Evolutionary conservation across 2,329 filamentous ascomycete species (phyloP), one percentile per base, ranked within the genome.

Genomic region (Hymenoscyphus albidus): DNA sequence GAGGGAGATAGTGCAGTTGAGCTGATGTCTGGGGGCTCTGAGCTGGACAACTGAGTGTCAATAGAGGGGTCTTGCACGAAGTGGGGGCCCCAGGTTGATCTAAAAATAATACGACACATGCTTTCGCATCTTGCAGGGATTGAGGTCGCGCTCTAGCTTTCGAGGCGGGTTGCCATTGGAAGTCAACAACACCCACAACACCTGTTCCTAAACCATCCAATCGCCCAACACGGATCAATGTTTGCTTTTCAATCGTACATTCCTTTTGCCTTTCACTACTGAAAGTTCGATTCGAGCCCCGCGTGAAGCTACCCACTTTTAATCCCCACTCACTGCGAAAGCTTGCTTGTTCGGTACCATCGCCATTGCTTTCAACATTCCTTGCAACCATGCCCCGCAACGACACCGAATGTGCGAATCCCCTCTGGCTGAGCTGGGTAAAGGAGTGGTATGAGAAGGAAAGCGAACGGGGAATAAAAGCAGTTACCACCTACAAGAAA

Each of bases 391-490:
- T 38, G 38, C 61, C 48, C 48, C 18, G 48, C 48, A 54, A 27
- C 48, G 48, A 22, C 48, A 54, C 55, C n/a, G 70, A 69, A 7
- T 74, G 73, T 48, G 72, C 73, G 16, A 95, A 95, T 71, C 87
- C 90, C 5, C 80, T 91, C 51, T 81, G 92, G 9, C 81, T 93
- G 12, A 78, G 79, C 68, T 93, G 89, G 87, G 85, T 93, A 60
- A 88, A 90, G 72, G 89, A 93, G 79, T 92, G 88, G 89, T 83
- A 89, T 59, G 88, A 93, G 56, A 75, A 83, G 51, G 90, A 89
- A 13, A 82, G 83, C 59, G 85, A 91, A 70, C 84, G 83, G 57
- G 91, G 89, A 73, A 85, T 85, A 18, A 92, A 91, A 74, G 89
- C 88, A 27, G 78, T 87, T 31, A 85, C 82, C n/a, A 88, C 85